Base-by-base conservation (phyloP, 192 early-diverging fungal genomes). In the Geranomyces michiganensis region DNA sequence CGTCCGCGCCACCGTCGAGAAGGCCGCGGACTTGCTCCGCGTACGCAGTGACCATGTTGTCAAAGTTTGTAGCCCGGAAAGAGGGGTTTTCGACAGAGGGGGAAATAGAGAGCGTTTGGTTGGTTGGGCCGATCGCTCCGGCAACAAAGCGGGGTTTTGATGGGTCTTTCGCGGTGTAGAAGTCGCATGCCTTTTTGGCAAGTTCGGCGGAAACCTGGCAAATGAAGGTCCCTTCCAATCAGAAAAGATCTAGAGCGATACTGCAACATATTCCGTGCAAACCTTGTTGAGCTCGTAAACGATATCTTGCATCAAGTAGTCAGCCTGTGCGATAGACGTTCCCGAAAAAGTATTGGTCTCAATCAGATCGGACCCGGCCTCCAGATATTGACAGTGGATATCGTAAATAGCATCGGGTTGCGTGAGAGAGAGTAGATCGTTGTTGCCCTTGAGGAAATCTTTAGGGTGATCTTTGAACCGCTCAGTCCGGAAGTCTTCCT, bases 271-370 rank as follows among this genome's bases (percentile, higher is more conserved):
- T 21, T 14, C 56, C 24, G 26, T 58, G 9, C 31, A 17, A 33
- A 89, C 93, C 80, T 92, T 92, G 84, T 98, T 98, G 77, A 98
- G 82, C 73, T 93, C 89, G 79, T 98, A 98, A 13, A 90, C 96
- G 41, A 90, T 76, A 15, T 90, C 81, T 76, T 96, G 92, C 75
- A 92, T 85, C 36, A 78, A 84, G 68, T 98, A 98, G 80, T 98
- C 96, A 22, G 91, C 87, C 78, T 98, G 96, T 12, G 94, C 93
- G 76, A 96, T 98, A 1, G 86, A 87, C 29, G 96, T 96, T 7
- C 87, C 87, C 26, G 90, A 91, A 83, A 98, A 98, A n/a, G 96
- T 96, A 83, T 98, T 98, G 41, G 96, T 96, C 80, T 96, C 96
- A 51, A 98, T 80, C 81, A 98, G 89, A 75, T 98, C 96, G 8